These are phyloP conservation scores for Mycocalia duriaeana DNA, from an alignment of 1,284 basidiomycete genomes.

Conservation along the genomic window DNA sequence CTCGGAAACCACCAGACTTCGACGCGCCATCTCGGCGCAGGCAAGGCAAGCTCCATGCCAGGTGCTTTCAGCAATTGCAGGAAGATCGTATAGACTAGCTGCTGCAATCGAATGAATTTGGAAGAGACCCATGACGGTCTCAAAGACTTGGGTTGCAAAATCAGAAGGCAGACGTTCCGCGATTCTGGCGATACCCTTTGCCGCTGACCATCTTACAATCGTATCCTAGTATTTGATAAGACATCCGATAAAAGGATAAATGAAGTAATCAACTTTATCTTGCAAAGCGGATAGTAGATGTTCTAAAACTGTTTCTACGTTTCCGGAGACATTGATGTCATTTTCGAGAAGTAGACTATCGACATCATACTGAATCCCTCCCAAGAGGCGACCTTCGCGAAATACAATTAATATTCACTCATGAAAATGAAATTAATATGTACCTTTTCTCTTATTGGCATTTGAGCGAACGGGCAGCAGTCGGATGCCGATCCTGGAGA, in stretches of 20 bases:
- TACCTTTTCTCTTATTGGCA: slow-evolving; percentile 37
- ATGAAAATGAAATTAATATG: slow-evolving; percentile 8
- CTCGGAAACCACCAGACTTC: slow-evolving; percentile 63
- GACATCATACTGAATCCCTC: slow-evolving; percentile 12
- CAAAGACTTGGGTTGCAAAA: slow-evolving; percentile 76
- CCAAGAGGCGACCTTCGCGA: slow-evolving; percentile 21
- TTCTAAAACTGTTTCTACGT: slow-evolving; percentile 74
- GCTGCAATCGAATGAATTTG: slow-evolving; percentile 59
- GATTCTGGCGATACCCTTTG: slow-evolving; percentile 89
- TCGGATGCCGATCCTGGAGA: slow-evolving; percentile 59
- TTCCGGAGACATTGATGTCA: slow-evolving; percentile 74
- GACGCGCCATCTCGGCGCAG: slow-evolving; percentile 86
- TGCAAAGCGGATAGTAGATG: slow-evolving; percentile 73
- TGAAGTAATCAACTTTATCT: slow-evolving; percentile 61
- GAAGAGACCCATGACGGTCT: slow-evolving; percentile 71
- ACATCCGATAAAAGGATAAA: slow-evolving; percentile 4
- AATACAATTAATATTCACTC: slow-evolving; percentile 1
- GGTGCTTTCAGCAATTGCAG: slow-evolving; percentile 74
- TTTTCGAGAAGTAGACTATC: slow-evolving; percentile 25
- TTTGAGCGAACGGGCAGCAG: slow-evolving; percentile 47
- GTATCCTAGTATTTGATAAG: slow-evolving; percentile 65
- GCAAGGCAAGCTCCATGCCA: slow-evolving; percentile 96
- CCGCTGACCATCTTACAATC: slow-evolving; percentile 89
- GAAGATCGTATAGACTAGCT: slow-evolving; percentile 65
- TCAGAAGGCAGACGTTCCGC: slow-evolving; percentile 75